phyloP scores from a whole-genome alignment of 2,329 filamentous ascomycete genomes.

The Neofusicoccum umdonicola region DNA sequence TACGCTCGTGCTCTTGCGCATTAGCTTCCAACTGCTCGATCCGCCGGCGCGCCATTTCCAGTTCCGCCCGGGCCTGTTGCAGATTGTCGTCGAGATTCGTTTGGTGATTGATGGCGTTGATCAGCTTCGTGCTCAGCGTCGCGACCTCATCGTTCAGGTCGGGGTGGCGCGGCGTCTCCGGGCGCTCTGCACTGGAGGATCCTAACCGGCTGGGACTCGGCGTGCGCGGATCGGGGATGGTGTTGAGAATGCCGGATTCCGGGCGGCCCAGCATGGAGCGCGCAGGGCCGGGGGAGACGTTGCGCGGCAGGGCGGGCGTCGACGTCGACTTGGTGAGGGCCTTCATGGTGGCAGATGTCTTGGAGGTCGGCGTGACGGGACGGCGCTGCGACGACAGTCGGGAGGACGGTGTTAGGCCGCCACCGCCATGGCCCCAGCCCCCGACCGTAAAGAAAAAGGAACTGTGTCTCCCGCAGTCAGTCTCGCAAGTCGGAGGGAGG shows the following conservation, averaged over 20 bases:
- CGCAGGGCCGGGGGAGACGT: slow-evolving; percentile 14
- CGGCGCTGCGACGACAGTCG: slow-evolving; percentile 30
- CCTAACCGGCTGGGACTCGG: slow-evolving; percentile 32
- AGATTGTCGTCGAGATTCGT: slow-evolving; percentile 87
- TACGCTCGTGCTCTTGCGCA: slow-evolving; percentile 52
- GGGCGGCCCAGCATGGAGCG: slow-evolving; percentile 29
- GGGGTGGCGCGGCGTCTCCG: slow-evolving; percentile 48
- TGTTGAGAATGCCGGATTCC: slow-evolving; percentile 64
- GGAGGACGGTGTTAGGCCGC: slow-evolving; percentile 30
- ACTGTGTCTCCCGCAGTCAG: slow-evolving; percentile 17
- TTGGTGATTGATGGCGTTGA: slow-evolving; percentile 96
- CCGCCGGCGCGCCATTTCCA: slow-evolving; percentile 68
- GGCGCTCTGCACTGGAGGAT: slow-evolving; percentile 36
- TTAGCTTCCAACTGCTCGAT: slow-evolving; percentile 68
- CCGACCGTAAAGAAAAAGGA: slow-evolving; percentile 34
- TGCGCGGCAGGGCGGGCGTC: slow-evolving; percentile 33
- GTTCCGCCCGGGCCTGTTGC: slow-evolving; percentile 75
- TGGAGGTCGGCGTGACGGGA: slow-evolving; percentile 33
- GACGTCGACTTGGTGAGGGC: slow-evolving; percentile 39
- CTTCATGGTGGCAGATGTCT: slow-evolving; percentile 26
- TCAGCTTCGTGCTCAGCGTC: slow-evolving; percentile 88
- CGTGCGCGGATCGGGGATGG: slow-evolving; percentile 57
- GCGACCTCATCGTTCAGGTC: slow-evolving; percentile 76
- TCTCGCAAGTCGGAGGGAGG: slow-evolving; percentile 9
- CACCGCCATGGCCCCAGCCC: slow-evolving; percentile 32